These are phyloP conservation scores for Paecilomyces variotii DNA, from an alignment of 2,329 filamentous ascomycete genomes.

Conservation along the genomic window DNA sequence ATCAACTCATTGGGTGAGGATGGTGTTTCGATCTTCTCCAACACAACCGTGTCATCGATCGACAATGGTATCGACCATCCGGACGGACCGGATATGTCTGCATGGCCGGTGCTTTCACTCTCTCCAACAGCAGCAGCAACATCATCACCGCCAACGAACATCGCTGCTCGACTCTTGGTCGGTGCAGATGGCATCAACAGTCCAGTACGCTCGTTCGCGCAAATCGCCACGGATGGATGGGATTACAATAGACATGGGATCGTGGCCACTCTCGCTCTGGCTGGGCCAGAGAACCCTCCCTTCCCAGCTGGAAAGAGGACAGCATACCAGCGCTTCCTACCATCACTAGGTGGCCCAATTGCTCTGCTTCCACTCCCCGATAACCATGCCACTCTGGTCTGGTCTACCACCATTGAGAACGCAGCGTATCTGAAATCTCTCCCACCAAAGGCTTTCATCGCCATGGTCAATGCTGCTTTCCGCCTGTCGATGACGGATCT, in stretches of 20 bases:
- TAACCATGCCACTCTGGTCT: constrained; percentile 77
- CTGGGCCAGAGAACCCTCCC: constrained; percentile 30
- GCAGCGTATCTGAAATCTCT: constrained; percentile 74
- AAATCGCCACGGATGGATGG: constrained; percentile 80
- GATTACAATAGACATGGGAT: constrained; percentile 87
- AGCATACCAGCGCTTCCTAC: constrained; percentile 92
- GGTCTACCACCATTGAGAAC: constrained; percentile 80
- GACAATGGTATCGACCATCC: constrained; percentile 59
- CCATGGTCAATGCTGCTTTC: constrained; percentile 91
- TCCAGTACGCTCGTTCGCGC: constrained; percentile 81
- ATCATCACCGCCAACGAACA: constrained; percentile 35
- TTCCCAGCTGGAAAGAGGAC: constrained; percentile 49
- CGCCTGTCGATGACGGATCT: constrained; percentile 72
- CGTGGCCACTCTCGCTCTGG: constrained; percentile 76
- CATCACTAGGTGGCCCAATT: constrained; percentile 68
- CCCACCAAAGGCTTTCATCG: constrained; percentile 62
- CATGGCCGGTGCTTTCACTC: constrained; percentile 80
- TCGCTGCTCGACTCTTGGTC: constrained; percentile 77
- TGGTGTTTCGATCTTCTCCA: constrained; percentile 62
- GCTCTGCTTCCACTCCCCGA: constrained; percentile 86
- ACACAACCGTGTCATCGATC: constrained; percentile 72
- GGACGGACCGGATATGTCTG: constrained; percentile 65
- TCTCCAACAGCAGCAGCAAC: constrained; percentile 41
- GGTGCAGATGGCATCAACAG: constrained; percentile 94
- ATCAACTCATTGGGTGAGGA: constrained; percentile 58